Evolutionary conservation across 164 flowering plant genomes (phyloP).

Genomic region (Aristolochia californica): DNA sequence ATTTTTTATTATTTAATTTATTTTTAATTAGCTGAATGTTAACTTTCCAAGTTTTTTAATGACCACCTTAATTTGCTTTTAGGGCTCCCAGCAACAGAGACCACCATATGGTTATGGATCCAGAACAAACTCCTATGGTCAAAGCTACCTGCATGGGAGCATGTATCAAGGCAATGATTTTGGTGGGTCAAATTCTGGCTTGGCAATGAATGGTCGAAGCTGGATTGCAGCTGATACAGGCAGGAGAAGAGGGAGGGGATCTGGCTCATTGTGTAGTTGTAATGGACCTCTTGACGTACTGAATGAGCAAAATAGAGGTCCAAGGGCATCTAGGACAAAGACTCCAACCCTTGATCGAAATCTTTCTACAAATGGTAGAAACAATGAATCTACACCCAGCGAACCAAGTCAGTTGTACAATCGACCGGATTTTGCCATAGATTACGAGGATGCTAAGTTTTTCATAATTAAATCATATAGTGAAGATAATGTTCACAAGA

Average conservation of each 20-base stretch:
- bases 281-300: constrained; percentile 49
- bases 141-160: constrained; percentile 37
- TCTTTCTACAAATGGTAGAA: constrained; percentile 27
- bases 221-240: constrained; percentile 48
- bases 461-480: constrained; percentile 89
- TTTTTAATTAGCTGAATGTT: not conserved
- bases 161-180: constrained; percentile 35
- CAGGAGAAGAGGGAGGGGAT: constrained; percentile 52
- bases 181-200: constrained; percentile 37
- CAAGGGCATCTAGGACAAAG: constrained; percentile 71
- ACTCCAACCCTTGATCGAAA: constrained; percentile 39
- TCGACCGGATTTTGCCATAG: constrained; percentile 52
- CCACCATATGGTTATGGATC: constrained; percentile 53
- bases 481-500: constrained; percentile 92
- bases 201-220: constrained; percentile 31
- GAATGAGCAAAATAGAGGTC: constrained; percentile 84
- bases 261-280: constrained; percentile 37
- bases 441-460: constrained; percentile 66
- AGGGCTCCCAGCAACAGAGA: constrained; percentile 60
- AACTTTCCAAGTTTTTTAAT: not conserved
- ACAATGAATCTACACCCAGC: constrained; percentile 21
- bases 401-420: constrained; percentile 33
- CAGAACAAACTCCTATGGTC: constrained; percentile 40
- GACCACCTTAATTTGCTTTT: no score
- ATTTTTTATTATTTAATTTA: not conserved